Conservation (phyloP, 345 rosid genomes). For the Salix viminalis region DNA sequence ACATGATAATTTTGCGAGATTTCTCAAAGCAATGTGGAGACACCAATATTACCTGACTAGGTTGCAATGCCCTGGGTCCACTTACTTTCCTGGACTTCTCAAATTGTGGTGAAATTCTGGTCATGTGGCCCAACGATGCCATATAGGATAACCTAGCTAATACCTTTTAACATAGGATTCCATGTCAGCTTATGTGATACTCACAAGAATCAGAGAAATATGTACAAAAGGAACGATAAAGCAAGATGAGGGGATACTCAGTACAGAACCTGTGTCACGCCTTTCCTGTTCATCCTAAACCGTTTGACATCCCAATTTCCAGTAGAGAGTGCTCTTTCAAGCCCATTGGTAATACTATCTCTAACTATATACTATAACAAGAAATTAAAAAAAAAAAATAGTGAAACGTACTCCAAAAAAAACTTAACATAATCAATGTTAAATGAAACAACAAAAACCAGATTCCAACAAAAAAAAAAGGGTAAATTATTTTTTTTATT, state of each 20-base stretch:
- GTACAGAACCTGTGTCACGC: conserved; percentile 76
- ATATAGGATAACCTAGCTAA: conserved; percentile 79
- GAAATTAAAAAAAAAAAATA: not conserved
- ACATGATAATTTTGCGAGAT: not conserved
- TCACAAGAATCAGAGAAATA: conserved; percentile 9
- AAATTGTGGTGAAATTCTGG: conserved; percentile 76
- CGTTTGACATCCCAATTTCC: conserved; percentile 90
- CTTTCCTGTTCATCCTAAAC: conserved; percentile 94
- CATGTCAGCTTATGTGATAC: conserved; percentile 15
- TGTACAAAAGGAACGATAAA: conserved; percentile 5
- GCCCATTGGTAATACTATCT: conserved; percentile 50
- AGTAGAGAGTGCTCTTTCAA: conserved; percentile 88
- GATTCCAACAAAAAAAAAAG: not conserved
- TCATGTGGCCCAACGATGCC: conserved; percentile 72
- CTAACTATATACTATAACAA: conserved; percentile 34
- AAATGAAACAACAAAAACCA: not conserved
- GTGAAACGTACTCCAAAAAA: not conserved
- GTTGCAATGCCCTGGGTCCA: conserved; percentile 98
- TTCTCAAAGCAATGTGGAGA: not conserved
- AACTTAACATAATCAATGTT: not conserved
- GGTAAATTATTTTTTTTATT: not conserved
- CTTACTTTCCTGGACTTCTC: conserved; percentile 98
- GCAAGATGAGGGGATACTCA: conserved; percentile 7
- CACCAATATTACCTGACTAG: conserved; percentile 68
- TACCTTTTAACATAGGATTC: conserved; percentile 44